Evolutionary conservation across 331 rosid genomes (phyloP).

Genomic region (Cydonia oblonga): DNA sequence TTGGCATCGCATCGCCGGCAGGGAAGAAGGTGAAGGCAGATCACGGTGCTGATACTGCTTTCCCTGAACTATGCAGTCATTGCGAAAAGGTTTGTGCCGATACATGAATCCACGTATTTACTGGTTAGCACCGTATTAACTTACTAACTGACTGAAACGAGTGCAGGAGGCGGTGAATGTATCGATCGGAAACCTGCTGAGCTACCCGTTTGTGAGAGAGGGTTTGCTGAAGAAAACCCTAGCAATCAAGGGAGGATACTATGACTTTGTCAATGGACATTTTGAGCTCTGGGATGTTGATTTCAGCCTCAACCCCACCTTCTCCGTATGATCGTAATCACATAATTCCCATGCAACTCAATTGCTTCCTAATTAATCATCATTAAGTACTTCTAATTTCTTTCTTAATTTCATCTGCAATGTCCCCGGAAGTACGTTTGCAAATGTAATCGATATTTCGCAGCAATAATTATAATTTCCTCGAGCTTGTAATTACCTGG

Average conservation of each 20-base stretch:
- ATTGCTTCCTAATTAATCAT: slow-evolving; percentile 12
- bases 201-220: slow-evolving; percentile 87
- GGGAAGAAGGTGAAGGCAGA: slow-evolving; percentile 50
- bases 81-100: slow-evolving; percentile 63
- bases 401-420: slow-evolving; percentile 5
- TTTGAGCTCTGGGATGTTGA: slow-evolving; percentile 92
- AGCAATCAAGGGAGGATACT: slow-evolving; percentile 70
- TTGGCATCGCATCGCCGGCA: slow-evolving; percentile 61
- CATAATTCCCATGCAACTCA: slow-evolving; percentile 14
- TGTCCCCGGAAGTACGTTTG: too few species aligned
- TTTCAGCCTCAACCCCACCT: slow-evolving; percentile 52
- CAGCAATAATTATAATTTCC: neutral
- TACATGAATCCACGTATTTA: too few species aligned
- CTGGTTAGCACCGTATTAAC: neutral
- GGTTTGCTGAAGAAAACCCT: slow-evolving; percentile 78
- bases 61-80: slow-evolving; percentile 45
- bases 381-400: neutral
- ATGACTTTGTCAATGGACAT: slow-evolving; percentile 70
- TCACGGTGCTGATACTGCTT: slow-evolving; percentile 13
- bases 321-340: slow-evolving; percentile 75
- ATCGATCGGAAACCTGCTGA: slow-evolving; percentile 72
- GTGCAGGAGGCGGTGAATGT: slow-evolving; percentile 81
- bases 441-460: neutral
- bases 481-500: neutral
- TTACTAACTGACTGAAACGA: neutral